Evolutionary conservation across 345 rosid species (phyloP).

Genomic region (Ceriops decandra): DNA sequence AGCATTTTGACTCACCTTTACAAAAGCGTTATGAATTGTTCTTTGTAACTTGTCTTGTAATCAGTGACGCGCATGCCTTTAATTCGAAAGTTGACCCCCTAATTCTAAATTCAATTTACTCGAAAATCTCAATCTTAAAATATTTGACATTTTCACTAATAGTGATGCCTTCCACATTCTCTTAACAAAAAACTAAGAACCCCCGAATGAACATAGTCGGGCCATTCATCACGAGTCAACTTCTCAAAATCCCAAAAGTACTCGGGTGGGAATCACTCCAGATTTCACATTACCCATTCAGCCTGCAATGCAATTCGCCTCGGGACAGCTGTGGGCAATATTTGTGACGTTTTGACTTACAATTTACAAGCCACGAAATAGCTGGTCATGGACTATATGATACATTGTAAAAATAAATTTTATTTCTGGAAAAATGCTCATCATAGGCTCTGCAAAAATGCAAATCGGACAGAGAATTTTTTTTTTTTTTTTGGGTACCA

Average conservation of each 20-base stretch:
- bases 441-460: too few species aligned
- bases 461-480: too few species aligned
- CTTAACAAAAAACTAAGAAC: too few species aligned
- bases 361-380: not conserved
- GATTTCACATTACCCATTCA: not conserved
- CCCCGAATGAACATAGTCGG: too few species aligned
- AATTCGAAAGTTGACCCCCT: conserved; percentile 27
- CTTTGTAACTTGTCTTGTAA: too few species aligned
- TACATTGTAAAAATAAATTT: too few species aligned
- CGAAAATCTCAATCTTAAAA: conserved; percentile 10
- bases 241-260: not conserved
- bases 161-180: not conserved
- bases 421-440: too few species aligned
- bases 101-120: conserved; percentile 26
- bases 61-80: not conserved
- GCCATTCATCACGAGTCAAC: not conserved
- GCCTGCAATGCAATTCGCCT: not conserved
- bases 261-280: not conserved
- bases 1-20: not conserved
- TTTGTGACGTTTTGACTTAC: not conserved
- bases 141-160: not conserved
- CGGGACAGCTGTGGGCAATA: not conserved
- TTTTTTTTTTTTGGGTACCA: too few species aligned
- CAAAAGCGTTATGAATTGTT: not conserved
- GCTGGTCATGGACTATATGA: too few species aligned